Base-by-base conservation (phyloP, 139 green algal species). In the Asterochloris sp. region DNA sequence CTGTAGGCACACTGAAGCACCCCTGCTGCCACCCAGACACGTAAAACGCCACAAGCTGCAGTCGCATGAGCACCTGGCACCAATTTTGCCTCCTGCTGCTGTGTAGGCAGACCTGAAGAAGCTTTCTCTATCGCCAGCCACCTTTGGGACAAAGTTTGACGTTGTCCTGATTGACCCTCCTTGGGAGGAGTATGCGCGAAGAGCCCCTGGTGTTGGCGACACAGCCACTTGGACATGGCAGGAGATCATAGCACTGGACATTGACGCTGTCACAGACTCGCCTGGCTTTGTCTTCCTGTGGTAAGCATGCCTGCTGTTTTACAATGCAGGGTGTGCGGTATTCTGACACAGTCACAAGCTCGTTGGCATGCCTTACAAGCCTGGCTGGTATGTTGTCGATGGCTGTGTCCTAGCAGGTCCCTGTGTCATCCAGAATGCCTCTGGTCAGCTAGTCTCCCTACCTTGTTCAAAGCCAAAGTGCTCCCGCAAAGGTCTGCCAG, bases 151-250 rank as follows among this genome's bases (percentile, higher is more conserved):
- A 62, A 94, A 92, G 76, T 95, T 95, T 88, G 93, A 97, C 83
- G 92, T 96, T 28, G 93, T 95, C 62, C 77, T 97, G 54, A 87
- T 97, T 10, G 93, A 97, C 83, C 93, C 93, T 8, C 93, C 93
- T 9, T 96, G 93, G 93, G 91, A 95, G 80, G 93, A 97, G 86
- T 97, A 97, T 85, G 90, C 90, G 68, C 83, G 92, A 26, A 80
- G 93, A 17, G 93, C 91, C 23, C 93, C 93, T 21, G 87, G 90
- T 12, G 76, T 95, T 29, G 88, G 78, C 0, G 88, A 94, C 64
- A 38, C 78, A 16, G 87, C 91, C 62, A 82, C 78, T 24, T 97
- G 93, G 93, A 83, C 73, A 10, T 94, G 92, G 89, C 83, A 95
- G 85, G 88, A 96, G 21, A 95, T 97, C 76, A 82, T 85, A 85